These are phyloP conservation scores for Leptographium radiaticola DNA, from an alignment of 2,329 filamentous ascomycete genomes.

Conservation along the genomic window DNA sequence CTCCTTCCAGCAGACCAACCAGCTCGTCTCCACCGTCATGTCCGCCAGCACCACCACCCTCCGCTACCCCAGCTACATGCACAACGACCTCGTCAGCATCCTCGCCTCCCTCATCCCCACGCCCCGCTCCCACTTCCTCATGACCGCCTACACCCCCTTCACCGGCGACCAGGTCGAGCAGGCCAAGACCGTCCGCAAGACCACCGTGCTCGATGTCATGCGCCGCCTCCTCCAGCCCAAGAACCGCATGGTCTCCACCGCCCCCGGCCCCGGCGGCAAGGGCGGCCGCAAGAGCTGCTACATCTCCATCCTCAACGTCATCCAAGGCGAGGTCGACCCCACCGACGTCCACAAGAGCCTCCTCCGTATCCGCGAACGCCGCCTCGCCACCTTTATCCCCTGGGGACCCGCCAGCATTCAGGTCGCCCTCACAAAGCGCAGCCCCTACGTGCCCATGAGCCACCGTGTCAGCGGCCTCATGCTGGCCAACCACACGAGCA, in stretches of 20 bases:
- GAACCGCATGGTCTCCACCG: conserved; percentile 97
- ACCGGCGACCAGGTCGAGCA: conserved; percentile 93
- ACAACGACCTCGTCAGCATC: conserved; percentile 97
- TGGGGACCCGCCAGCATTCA: conserved; percentile 98
- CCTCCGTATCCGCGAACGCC: conserved; percentile 84
- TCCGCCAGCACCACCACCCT: conserved; percentile 94
- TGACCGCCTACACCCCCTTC: conserved; percentile 97
- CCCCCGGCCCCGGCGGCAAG: conserved; percentile 43
- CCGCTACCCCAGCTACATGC: conserved; percentile 97
- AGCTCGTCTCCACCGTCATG: conserved; percentile 96
- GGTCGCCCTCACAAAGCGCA: conserved; percentile 91
- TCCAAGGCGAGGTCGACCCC: conserved; percentile 95
- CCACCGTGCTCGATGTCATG: conserved; percentile 97
- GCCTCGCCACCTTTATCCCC: conserved; percentile 90
- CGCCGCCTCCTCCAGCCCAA: conserved; percentile 88
- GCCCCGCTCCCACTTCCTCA: conserved; percentile 92
- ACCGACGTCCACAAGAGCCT: conserved; percentile 98
- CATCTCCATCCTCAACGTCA: conserved; percentile 97
- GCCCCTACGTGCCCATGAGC: conserved; percentile 86
- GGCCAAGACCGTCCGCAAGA: conserved; percentile 95
- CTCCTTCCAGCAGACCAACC: conserved; percentile 94
- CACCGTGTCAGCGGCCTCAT: conserved; percentile 93
- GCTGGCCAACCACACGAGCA: conserved; percentile 96
- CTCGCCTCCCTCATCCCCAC: conserved; percentile 92
- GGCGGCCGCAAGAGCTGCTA: conserved; percentile 83